Conservation (phyloP, 306 rosid genomes). For the Ammopiptanthus mongolicus region DNA sequence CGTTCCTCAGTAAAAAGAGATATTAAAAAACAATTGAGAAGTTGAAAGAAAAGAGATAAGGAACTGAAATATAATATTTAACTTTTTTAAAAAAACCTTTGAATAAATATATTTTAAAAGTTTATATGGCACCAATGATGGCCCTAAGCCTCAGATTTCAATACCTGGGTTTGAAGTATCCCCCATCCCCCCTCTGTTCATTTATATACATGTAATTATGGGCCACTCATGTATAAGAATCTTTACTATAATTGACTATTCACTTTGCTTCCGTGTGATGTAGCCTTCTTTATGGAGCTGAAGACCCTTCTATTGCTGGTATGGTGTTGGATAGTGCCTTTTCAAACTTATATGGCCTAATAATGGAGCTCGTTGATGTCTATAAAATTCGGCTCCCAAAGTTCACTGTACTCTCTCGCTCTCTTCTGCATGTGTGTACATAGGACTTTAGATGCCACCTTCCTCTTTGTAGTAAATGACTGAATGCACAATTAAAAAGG, state of each 20-base stretch:
- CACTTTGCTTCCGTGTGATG: constrained; percentile 24
- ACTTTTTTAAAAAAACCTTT: not conserved
- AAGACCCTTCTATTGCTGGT: constrained; percentile 92
- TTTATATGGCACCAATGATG: not conserved
- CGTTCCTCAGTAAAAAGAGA: not conserved
- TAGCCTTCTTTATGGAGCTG: constrained; percentile 99
- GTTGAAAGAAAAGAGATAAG: not conserved
- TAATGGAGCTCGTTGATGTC: constrained; percentile 94
- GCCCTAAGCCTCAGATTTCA: not conserved
- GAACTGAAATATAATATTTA: not conserved
- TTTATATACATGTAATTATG: not conserved
- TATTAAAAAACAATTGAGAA: not conserved
- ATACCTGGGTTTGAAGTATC: not conserved
- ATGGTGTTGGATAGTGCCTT: constrained; percentile 99
- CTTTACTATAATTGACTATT: constrained; percentile 1
- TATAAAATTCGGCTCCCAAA: constrained; percentile 95
- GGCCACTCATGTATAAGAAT: not conserved
- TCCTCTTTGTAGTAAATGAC: constrained; percentile 14
- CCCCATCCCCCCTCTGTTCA: not conserved
- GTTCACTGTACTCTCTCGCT: constrained; percentile 62
- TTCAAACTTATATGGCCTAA: constrained; percentile 80
- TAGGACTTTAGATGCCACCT: not conserved
- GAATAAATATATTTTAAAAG: not conserved
- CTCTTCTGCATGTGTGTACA: not conserved
- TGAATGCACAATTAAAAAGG: not conserved